A percentile compares a stretch with the other conserved stretches of the same genome.
These are phyloP conservation scores for Eucalyptus decipiens DNA, from an alignment of 345 rosid genomes.

Conservation along the genomic window DNA sequence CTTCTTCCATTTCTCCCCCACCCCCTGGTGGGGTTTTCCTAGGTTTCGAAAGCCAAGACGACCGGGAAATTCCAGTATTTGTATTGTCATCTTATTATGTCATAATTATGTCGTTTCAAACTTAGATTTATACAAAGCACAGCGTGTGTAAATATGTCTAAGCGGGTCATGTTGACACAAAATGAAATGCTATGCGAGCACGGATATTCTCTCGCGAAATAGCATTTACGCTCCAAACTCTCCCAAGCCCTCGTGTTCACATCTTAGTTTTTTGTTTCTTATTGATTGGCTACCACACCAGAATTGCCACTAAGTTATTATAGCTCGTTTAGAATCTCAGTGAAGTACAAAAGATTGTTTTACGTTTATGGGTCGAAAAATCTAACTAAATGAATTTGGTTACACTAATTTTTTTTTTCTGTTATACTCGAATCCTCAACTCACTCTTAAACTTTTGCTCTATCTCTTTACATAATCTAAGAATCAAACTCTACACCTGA, in stretches of 20 bases:
- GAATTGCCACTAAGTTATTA: neutral
- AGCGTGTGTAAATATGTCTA: neutral
- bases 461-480: fast-evolving
- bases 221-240: too few relatives aligned
- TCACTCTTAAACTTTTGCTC: too few relatives aligned
- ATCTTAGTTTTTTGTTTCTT: neutral
- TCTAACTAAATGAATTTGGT: too few relatives aligned
- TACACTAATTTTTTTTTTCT: too few relatives aligned
- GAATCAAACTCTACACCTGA: too few relatives aligned
- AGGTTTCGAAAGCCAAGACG: neutral
- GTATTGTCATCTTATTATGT: neutral
- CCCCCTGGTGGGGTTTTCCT: neutral
- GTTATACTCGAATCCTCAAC: fast-evolving
- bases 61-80: neutral
- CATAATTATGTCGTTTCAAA: neutral
- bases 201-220: neutral
- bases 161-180: neutral
- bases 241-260: neutral
- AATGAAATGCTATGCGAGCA: neutral
- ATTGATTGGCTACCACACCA: neutral
- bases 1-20: neutral
- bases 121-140: neutral
- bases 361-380: too few relatives aligned
- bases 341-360: neutral
- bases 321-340: neutral